Conservation (phyloP, 2,329 filamentous ascomycete genomes). For the Trichoderma sp. region DNA sequence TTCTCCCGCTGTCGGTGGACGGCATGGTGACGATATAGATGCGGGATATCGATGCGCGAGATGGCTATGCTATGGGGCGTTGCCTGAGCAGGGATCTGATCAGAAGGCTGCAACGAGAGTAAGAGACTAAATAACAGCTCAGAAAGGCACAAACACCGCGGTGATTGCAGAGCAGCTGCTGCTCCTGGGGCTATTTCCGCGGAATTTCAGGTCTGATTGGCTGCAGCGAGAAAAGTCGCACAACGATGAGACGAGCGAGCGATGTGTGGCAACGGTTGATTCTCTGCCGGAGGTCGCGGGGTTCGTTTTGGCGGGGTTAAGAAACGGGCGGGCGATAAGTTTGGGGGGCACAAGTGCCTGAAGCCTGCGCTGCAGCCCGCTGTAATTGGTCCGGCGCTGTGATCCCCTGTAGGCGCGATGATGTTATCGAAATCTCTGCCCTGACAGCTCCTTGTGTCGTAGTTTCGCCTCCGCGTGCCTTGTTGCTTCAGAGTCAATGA, state of each 20-base stretch:
- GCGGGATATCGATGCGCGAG: not conserved
- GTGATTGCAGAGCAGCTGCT: not conserved
- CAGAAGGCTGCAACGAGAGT: not conserved
- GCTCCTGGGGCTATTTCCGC: not conserved
- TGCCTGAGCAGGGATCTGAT: not conserved
- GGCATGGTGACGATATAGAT: constrained; percentile 33
- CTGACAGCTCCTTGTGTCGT: constrained; percentile 13
- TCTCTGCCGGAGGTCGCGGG: constrained; percentile 21
- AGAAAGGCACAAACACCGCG: not conserved
- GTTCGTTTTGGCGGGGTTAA: constrained; percentile 16
- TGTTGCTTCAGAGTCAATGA: constrained; percentile 16
- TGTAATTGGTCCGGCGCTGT: constrained; percentile 14
- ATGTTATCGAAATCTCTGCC: constrained; percentile 18
- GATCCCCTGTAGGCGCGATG: not conserved
- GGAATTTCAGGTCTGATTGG: not conserved
- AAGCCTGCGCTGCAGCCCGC: not conserved
- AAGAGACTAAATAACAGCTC: not conserved
- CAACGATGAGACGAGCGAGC: not conserved
- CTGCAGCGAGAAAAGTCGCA: not conserved
- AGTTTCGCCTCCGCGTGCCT: constrained; percentile 2
- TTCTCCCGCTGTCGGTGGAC: constrained; percentile 11
- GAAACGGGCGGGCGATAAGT: not conserved
- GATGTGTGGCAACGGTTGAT: constrained; percentile 6
- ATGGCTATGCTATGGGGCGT: not conserved
- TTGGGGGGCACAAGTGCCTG: not conserved